Evolutionary conservation across 2,329 filamentous ascomycete species (phyloP).

Genomic region (Curvularia spicifera): DNA sequence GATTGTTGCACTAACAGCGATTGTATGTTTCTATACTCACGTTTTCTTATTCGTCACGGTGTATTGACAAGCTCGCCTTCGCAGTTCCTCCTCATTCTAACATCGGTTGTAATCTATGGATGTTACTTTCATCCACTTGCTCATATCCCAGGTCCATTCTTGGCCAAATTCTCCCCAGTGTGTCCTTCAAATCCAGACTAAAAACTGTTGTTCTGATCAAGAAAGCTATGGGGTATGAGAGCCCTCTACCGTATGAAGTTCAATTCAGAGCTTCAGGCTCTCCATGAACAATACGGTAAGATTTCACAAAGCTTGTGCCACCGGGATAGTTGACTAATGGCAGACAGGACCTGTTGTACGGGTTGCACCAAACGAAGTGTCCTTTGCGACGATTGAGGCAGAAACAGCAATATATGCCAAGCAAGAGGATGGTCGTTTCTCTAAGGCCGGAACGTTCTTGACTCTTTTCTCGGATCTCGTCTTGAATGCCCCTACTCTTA

Average conservation of each 20-base stretch:
- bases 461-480: constrained; percentile 6
- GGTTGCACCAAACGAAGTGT: constrained; percentile 5
- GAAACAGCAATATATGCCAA: constrained; percentile 4
- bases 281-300: background rate
- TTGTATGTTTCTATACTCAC: background rate
- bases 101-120: background rate
- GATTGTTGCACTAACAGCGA: background rate
- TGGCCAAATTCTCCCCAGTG: constrained; percentile 5
- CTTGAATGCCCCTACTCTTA: constrained; percentile 6
- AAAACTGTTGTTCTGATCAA: background rate
- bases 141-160: constrained; percentile 1
- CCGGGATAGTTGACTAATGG: background rate
- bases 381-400: constrained; percentile 3
- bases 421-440: constrained; percentile 5
- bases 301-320: background rate
- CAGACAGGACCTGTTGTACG: background rate
- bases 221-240: constrained; percentile 6
- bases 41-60: background rate
- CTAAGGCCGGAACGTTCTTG: constrained; percentile 6
- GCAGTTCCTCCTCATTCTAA: background rate
- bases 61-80: background rate
- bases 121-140: constrained; percentile 2
- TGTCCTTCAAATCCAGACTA: background rate
- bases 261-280: constrained; percentile 7
- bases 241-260: constrained; percentile 5